Percentiles rank a stretch among this genome's conserved stretches.
phyloP scores from a whole-genome alignment of 768 basidiomycete species.

The Punctularia strigosozonata region DNA sequence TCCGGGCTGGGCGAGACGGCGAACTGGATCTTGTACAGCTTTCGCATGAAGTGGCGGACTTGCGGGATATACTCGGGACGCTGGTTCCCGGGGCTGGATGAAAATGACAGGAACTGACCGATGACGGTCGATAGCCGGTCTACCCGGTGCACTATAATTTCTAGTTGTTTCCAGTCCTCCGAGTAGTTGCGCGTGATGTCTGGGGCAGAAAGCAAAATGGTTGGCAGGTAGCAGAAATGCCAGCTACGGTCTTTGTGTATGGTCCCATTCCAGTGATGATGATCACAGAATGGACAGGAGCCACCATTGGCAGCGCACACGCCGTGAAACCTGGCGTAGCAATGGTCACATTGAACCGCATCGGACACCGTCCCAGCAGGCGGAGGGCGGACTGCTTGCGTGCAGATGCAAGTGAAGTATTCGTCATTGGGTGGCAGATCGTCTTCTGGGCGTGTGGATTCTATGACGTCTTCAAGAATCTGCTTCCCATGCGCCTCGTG shows the following conservation, averaged over 20 bases:
- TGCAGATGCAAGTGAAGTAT: slow-evolving; percentile 81
- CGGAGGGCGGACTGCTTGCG: slow-evolving; percentile 65
- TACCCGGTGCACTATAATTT: slow-evolving; percentile 68
- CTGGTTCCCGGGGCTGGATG: slow-evolving; percentile 58
- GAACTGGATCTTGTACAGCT: slow-evolving; percentile 81
- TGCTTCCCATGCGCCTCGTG: slow-evolving; percentile 47
- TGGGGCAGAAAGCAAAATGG: slow-evolving; percentile 60
- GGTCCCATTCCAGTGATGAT: slow-evolving; percentile 84
- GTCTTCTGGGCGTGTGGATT: slow-evolving; percentile 64
- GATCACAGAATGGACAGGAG: slow-evolving; percentile 86
- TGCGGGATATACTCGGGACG: slow-evolving; percentile 69
- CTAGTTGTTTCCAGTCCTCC: slow-evolving; percentile 68
- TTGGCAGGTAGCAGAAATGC: slow-evolving; percentile 74
- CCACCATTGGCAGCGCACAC: slow-evolving; percentile 81
- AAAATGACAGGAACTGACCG: slow-evolving; percentile 70
- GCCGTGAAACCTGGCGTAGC: slow-evolving; percentile 78
- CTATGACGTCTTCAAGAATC: slow-evolving; percentile 66
- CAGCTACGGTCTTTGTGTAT: slow-evolving; percentile 74
- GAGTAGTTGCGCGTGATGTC: slow-evolving; percentile 73
- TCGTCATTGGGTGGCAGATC: slow-evolving; percentile 71
- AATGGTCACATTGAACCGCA: slow-evolving; percentile 86
- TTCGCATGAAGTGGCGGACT: slow-evolving; percentile 85
- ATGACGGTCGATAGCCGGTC: slow-evolving; percentile 66
- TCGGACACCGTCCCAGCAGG: slow-evolving; percentile 63
- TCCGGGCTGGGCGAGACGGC: slow-evolving; percentile 76